Evolutionary conservation across 768 basidiomycete species (phyloP), one percentile per base, ranked within the genome.

Genomic region (Ramaria sp.): DNA sequence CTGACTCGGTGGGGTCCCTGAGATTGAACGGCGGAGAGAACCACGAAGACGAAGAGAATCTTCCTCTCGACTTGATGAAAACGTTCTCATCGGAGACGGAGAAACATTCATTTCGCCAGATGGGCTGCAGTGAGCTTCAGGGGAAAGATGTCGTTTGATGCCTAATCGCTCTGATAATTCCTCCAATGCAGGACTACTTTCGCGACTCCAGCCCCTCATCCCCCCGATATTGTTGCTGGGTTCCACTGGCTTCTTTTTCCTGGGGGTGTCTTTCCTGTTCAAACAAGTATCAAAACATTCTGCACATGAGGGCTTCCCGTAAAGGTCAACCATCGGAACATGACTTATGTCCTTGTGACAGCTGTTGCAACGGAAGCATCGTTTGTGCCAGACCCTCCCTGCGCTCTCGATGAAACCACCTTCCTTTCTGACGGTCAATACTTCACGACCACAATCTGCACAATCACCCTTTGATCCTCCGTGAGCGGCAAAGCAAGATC

Each of bases 381-480:
- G 74, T 65, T 83, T 87, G 63, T 92, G 89, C 88, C 89, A 92
- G 59, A 81, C 78, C 42, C 75, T 75, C 41, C 78, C 80, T 5
- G 77, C 75, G 5, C 78, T 79, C 63, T 89, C 82, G 41, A 92
- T 73, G 58, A 84, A 90, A 3, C 78, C 80, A 2, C 89, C 89
- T 67, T 91, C 88, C 3, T 78, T 74, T 63, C 82, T 87, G 41
- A 90, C 70, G 18, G 79, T 78, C 20, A 89, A 74, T 20, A 92
- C 88, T 5, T 87, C 78, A 47, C 82, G 78, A 42, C 72, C 68
- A 61, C 89, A 92, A 20, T 71, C 65, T 0, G 78, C 74, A 62
- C 89, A 92, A 27, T 73, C 70, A 3, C 89, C 89, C 62, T 82
- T 85, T 1, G 86, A 84, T 30, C 88, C 88, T 27, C 88, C 88